These are phyloP conservation scores for Aspergillus chevalieri DNA, from an alignment of 2,329 filamentous ascomycete genomes.

Conservation along the genomic window DNA sequence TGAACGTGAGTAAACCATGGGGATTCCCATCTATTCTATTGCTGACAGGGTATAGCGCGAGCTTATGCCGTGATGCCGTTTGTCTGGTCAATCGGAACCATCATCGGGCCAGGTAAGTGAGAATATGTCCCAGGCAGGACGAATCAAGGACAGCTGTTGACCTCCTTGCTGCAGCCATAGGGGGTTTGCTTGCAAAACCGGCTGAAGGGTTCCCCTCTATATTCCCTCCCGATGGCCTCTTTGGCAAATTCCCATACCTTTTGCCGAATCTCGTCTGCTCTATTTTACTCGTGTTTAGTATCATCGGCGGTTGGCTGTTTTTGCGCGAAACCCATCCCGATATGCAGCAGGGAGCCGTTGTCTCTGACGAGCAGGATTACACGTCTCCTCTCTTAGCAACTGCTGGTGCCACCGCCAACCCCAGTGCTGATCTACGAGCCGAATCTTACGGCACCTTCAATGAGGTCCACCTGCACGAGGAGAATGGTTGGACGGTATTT, in stretches of 20 bases:
- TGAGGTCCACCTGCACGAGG: conserved; percentile 48
- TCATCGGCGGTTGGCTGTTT: conserved; percentile 71
- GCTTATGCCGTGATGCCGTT: conserved; percentile 93
- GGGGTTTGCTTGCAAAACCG: conserved; percentile 78
- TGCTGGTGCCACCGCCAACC: conserved; percentile 66
- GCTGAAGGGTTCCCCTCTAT: conserved; percentile 63
- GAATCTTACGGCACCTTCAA: conserved; percentile 75
- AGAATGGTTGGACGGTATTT: conserved; percentile 48
- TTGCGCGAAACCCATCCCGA: conserved; percentile 87
- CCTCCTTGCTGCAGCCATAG: conserved; percentile 54
- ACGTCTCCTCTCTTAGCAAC: conserved; percentile 62
- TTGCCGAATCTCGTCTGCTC: conserved; percentile 86
- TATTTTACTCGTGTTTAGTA: conserved; percentile 67
- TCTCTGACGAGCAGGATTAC: conserved; percentile 33
- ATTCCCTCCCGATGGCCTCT: conserved; percentile 64
- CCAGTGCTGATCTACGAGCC: conserved; percentile 65
- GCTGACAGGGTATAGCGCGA: conserved; percentile 50
- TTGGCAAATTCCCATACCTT: conserved; percentile 75
- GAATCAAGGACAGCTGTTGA: conserved; percentile 8
- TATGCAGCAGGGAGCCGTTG: conserved; percentile 53
- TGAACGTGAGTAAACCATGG: conserved; percentile 58
- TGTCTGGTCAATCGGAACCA: conserved; percentile 85
- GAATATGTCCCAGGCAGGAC: neutral
- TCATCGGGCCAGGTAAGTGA: conserved; percentile 61
- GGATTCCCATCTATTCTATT: neutral